Base-by-base conservation (phyloP, 306 rosid species). In the Corylus avellana region DNA sequence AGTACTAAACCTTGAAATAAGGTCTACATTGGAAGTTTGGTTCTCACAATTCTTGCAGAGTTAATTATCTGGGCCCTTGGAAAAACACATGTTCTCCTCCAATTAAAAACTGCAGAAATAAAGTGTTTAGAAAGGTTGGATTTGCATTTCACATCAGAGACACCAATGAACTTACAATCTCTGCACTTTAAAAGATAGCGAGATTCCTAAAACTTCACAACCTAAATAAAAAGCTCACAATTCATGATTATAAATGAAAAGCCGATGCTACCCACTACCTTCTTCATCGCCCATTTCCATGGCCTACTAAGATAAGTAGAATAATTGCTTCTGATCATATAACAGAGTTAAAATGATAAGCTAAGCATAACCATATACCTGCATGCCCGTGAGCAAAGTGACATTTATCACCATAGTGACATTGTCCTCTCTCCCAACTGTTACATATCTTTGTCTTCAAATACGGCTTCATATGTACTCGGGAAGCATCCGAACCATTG, bases 321-420 rank as follows among this genome's bases (percentile, higher is more conserved):
- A 39, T 18, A 67, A 67, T 67, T 39, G 49, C 72, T 17, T 39
- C 51, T 68, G 51, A 68, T 10, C 16, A 68, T 42, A 75, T 44
- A 76, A 55, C 7, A 20, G 70, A 72, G 48, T 22, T 79, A 78
- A 71, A 8, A 63, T 37, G 76, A 20, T 67, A 14, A 62, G 27
- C 58, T 61, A 25, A 83, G 73, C 44, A 80, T 25, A 32, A 67
- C 10, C 53, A 42, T 56, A 11, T 85, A 95, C 98, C 99, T 91
- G 91, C 86, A 72, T 81, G 89, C 5, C 99, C 99, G 83, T 96
- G 99, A 46, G 98, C 97, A 85, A 91, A 96, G 88, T 91, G 97
- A 74, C 99, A 96, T 27, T 90, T 89, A 20, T 85, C 93, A 2
- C 93, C 92, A 14, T 87, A 96, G 44, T 91, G 88, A 80, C 99